phyloP scores from a whole-genome alignment of 106 monocot genomes.

The Dendrobium catenatum region DNA sequence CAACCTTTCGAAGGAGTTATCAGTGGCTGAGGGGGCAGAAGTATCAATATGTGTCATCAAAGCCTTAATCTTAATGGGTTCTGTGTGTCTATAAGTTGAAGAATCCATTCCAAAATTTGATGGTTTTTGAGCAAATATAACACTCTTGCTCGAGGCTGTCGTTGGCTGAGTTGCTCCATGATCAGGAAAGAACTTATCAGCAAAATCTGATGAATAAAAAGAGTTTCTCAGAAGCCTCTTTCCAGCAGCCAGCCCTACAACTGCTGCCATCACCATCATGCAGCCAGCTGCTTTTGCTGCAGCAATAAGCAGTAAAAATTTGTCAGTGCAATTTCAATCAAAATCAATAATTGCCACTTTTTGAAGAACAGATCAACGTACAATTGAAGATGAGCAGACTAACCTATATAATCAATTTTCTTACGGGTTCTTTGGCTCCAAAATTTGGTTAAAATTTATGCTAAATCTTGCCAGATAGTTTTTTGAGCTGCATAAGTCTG shows the following conservation, averaged over 20 bases:
- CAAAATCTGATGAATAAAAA: conserved; percentile 56
- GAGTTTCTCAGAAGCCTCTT: conserved; percentile 73
- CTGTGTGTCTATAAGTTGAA: conserved; percentile 30
- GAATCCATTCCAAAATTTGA: conserved; percentile 38
- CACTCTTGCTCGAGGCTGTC: conserved; percentile 19
- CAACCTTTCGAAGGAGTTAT: conserved; percentile 20
- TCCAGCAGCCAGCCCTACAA: conserved; percentile 68
- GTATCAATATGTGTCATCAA: conserved; percentile 44
- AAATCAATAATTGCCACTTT: neutral
- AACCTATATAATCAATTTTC: neutral
- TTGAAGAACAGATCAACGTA: neutral
- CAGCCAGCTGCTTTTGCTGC: conserved; percentile 8
- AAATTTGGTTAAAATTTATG: too few relatives aligned
- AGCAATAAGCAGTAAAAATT: neutral
- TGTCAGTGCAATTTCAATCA: neutral
- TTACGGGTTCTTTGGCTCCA: neutral
- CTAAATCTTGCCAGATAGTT: too few relatives aligned
- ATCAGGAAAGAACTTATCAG: conserved; percentile 50
- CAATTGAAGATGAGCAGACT: too few relatives aligned
- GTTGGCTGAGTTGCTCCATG: conserved; percentile 28
- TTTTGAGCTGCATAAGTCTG: too few relatives aligned
- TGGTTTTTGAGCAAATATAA: conserved; percentile 34
- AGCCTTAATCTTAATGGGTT: conserved; percentile 49
- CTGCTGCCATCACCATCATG: conserved; percentile 68
- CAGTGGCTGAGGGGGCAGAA: conserved; percentile 22